phyloP scores from a whole-genome alignment of 2,329 filamentous ascomycete species.

The Hortaea sp. region DNA sequence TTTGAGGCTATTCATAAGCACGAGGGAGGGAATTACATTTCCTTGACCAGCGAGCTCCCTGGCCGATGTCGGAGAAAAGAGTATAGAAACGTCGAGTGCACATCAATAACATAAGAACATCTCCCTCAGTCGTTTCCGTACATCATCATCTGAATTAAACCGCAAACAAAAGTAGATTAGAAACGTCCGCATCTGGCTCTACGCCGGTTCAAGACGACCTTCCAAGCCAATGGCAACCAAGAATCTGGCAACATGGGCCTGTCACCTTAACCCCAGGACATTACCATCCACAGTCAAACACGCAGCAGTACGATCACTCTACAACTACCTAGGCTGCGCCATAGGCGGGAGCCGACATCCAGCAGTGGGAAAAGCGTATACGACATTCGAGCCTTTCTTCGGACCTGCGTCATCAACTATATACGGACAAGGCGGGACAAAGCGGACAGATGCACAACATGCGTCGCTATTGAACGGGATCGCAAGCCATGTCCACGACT shows the following conservation, averaged over 20 bases:
- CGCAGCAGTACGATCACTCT: conserved; percentile 39
- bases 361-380: conserved; percentile 31
- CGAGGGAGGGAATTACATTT: no score
- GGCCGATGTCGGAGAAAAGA: no score
- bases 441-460: conserved; percentile 36
- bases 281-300: conserved; percentile 33
- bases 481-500: conserved; percentile 46
- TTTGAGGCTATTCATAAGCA: no score
- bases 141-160: no score
- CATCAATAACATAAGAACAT: no score
- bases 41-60: no score
- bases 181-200: background rate
- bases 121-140: no score
- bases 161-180: background rate
- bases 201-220: background rate
- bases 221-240: conserved; percentile 34
- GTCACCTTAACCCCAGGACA: conserved; percentile 30
- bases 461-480: conserved; percentile 47
- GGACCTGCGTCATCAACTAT: conserved; percentile 28
- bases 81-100: no score
- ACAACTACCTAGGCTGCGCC: conserved; percentile 46
- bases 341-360: conserved; percentile 41
- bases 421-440: conserved; percentile 25
- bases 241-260: conserved; percentile 40
- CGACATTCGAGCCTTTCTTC: conserved; percentile 29